Percentiles rank a stretch among this genome's conserved stretches.
phyloP scores from a whole-genome alignment of 2,329 filamentous ascomycete species.

The Cladorrhinum sp. region DNA sequence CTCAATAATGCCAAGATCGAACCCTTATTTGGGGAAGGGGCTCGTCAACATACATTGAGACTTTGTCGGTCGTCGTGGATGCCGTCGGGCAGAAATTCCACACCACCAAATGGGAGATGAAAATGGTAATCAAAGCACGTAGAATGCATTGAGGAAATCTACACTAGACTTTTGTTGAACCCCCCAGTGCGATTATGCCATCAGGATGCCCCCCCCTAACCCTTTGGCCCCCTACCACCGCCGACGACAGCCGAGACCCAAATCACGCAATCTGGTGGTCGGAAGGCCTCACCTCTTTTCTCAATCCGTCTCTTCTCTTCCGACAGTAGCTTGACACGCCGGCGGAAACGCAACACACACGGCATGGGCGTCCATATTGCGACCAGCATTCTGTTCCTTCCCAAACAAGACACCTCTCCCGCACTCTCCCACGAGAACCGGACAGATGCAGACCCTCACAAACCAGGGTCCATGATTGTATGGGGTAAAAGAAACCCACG shows the following conservation, averaged over 20 bases:
- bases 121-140: background rate
- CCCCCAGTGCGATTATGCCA: background rate
- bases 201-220: background rate
- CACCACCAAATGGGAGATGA: background rate
- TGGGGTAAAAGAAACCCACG: conserved; percentile 8
- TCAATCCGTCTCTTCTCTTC: background rate
- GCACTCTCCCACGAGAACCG: background rate
- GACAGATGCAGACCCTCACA: background rate
- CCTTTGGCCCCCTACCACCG: background rate
- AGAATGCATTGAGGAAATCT: background rate
- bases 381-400: background rate
- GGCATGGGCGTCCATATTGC: background rate
- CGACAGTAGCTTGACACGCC: background rate
- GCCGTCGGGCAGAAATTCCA: background rate
- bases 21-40: background rate
- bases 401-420: background rate
- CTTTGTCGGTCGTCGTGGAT: background rate
- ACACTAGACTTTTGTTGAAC: background rate
- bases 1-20: background rate
- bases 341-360: no score
- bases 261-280: conserved; percentile 21
- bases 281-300: conserved; percentile 14
- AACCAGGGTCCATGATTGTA: background rate
- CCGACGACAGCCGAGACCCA: conserved; percentile 13
- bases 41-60: background rate